These are phyloP conservation scores for Solanum rostratum DNA, from an alignment of 257 asterid species.

Conservation along the genomic window DNA sequence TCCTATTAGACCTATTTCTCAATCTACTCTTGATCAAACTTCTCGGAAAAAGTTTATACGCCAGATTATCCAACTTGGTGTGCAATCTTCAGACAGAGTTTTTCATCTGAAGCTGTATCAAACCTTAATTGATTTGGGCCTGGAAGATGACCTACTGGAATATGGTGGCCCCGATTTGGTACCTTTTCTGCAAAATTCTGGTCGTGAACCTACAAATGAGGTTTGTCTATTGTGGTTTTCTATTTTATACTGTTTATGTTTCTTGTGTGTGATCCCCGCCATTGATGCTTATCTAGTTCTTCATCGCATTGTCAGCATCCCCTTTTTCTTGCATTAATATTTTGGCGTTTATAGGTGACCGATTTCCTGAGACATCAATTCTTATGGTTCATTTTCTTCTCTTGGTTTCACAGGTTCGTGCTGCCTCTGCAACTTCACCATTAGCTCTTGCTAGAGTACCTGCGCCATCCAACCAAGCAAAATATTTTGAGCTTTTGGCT, in stretches of 20 bases:
- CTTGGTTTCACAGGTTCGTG: conserved; percentile 30
- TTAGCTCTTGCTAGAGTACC: conserved; percentile 44
- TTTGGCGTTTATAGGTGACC: not conserved
- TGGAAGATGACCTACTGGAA: conserved; percentile 86
- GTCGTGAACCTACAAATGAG: conserved; percentile 64
- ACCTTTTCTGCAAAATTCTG: conserved; percentile 83
- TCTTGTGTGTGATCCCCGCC: not conserved
- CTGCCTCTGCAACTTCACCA: conserved; percentile 38
- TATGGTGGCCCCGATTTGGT: conserved; percentile 95
- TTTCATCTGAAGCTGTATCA: conserved; percentile 82
- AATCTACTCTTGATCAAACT: conserved; percentile 65
- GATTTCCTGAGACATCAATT: not conserved
- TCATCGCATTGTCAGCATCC: not conserved
- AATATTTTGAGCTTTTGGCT: conserved; percentile 79
- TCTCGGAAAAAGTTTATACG: conserved; percentile 67
- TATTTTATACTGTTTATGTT: not conserved
- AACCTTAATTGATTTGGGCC: conserved; percentile 69
- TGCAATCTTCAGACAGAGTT: conserved; percentile 79
- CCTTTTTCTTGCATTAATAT: not conserved
- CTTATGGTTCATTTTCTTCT: not conserved
- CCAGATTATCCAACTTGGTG: conserved; percentile 93
- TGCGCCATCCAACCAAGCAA: conserved; percentile 47
- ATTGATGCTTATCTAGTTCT: not conserved
- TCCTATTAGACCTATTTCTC: conserved; percentile 63
- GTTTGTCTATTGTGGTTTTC: conserved; percentile 25